Base-by-base conservation (phyloP, 2,329 filamentous ascomycete species). In the Sporothrix dimorphospora region DNA sequence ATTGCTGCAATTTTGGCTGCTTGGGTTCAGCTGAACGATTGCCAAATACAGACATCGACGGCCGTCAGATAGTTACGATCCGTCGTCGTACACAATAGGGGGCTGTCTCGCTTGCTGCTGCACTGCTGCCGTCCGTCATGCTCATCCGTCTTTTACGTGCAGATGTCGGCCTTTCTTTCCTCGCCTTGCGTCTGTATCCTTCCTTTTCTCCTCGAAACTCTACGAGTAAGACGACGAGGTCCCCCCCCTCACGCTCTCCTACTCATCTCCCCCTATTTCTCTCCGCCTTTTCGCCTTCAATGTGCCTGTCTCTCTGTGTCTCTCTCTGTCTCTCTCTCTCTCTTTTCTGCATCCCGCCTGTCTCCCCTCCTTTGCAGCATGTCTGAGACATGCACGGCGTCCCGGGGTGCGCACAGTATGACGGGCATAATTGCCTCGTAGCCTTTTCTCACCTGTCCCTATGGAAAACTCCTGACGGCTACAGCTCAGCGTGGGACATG, bases 81-180 rank as follows among this genome's bases (percentile, higher is more conserved):
- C 21, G 14, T 59, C 55, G 45, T 65, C 38, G 38, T 27, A 45
- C 38, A 45, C 59, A 8, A 65, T 65, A 45, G 59, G 21, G 59
- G 30, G 30, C 19, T 65, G 59, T 65, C 38, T 45, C 34, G 38
- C 11, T 24, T 24, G 11, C 8, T 45, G 59, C 21, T 65, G 57
- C 21, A 45, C n/a, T 11, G 38, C 38, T 65, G 38, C n/a, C 24
- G 27, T 53, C 27, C 27, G 30, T 12, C 45, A 19, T 68, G 45
- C 30, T 24, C 65, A 53, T 53, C 45, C 27, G 30, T 53, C 65
- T 68, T 53, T 40, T 53, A 68, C 65, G 16, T 68, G 47, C 65
- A 53, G 45, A 53, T 51, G 30, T 4, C 27, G 9, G 47, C 19
- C 42, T 49, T 66, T 53, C 27, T 38, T 19, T 53, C 2, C 11